Evolutionary conservation across 495 filamentous ascomycete genomes (phyloP).

Genomic region (Talaromyces wortmannii): DNA sequence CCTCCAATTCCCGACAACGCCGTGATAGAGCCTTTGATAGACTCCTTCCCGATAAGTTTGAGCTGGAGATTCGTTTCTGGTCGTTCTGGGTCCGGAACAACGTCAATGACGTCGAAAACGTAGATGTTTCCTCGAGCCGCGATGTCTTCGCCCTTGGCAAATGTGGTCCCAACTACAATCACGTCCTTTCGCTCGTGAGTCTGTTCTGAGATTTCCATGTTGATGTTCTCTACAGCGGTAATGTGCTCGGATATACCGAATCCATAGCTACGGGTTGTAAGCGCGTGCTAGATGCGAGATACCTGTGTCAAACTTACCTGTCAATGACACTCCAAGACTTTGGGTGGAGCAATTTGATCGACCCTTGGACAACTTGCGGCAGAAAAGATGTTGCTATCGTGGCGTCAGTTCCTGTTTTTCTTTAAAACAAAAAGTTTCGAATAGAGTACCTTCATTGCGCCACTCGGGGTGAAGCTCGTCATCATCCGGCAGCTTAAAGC

Average conservation of each 20-base stretch:
- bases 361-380: slow-evolving; percentile 60
- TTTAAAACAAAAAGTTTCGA: neutral
- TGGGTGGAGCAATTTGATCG: slow-evolving; percentile 67
- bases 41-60: slow-evolving; percentile 81
- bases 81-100: slow-evolving; percentile 79
- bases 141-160: slow-evolving; percentile 81
- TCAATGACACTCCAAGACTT: slow-evolving; percentile 73
- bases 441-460: slow-evolving; percentile 55
- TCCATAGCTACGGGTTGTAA: slow-evolving; percentile 21
- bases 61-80: slow-evolving; percentile 80
- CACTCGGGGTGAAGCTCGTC: slow-evolving; percentile 79
- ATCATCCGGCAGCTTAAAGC: slow-evolving; percentile 76
- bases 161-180: slow-evolving; percentile 77
- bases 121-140: slow-evolving; percentile 79
- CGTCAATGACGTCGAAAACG: slow-evolving; percentile 84
- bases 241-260: slow-evolving; percentile 69
- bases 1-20: slow-evolving; percentile 81
- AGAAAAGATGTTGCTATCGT: slow-evolving; percentile 46
- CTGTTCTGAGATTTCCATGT: slow-evolving; percentile 82
- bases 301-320: slow-evolving; percentile 34
- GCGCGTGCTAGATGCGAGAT: neutral
- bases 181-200: slow-evolving; percentile 79
- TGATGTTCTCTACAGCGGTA: slow-evolving; percentile 73
- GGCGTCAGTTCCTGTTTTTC: neutral
- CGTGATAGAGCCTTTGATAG: slow-evolving; percentile 90